Evolutionary conservation across 2,329 filamentous ascomycete genomes (phyloP).

Genomic region (Graphiopsis chlorocephala): DNA sequence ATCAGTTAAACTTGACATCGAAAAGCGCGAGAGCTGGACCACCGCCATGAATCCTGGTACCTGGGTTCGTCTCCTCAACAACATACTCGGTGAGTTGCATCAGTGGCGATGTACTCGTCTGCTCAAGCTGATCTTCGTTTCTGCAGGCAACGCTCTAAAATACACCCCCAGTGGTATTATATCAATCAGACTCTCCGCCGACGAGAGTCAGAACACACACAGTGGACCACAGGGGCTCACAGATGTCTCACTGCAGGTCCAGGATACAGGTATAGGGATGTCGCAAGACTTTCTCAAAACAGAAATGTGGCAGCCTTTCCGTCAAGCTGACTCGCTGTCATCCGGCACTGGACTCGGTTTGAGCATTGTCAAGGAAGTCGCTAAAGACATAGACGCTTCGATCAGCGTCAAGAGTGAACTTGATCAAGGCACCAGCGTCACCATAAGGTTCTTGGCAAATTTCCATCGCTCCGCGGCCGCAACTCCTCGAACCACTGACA

Average conservation of each 20-base stretch:
- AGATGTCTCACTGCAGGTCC: conserved; percentile 5
- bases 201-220: not conserved
- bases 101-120: not conserved
- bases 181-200: not conserved
- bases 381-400: conserved; percentile 27
- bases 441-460: conserved; percentile 1
- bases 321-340: conserved; percentile 34
- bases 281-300: conserved; percentile 30
- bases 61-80: conserved; percentile 30
- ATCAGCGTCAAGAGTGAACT: conserved; percentile 29
- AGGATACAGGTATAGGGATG: conserved; percentile 37
- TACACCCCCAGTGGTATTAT: conserved; percentile 34
- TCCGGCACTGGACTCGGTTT: conserved; percentile 37
- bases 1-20: conserved; percentile 1
- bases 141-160: conserved; percentile 44
- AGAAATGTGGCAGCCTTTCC: conserved; percentile 34
- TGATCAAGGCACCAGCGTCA: conserved; percentile 26
- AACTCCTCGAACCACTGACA: not conserved
- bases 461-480: not conserved
- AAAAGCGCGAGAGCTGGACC: conserved; percentile 2
- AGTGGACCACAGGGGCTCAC: not conserved
- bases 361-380: conserved; percentile 35
- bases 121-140: not conserved
- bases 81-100: conserved; percentile 27
- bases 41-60: conserved; percentile 33